Evolutionary conservation across 2,329 filamentous ascomycete genomes (phyloP).

Genomic region (Diatrype stigma): DNA sequence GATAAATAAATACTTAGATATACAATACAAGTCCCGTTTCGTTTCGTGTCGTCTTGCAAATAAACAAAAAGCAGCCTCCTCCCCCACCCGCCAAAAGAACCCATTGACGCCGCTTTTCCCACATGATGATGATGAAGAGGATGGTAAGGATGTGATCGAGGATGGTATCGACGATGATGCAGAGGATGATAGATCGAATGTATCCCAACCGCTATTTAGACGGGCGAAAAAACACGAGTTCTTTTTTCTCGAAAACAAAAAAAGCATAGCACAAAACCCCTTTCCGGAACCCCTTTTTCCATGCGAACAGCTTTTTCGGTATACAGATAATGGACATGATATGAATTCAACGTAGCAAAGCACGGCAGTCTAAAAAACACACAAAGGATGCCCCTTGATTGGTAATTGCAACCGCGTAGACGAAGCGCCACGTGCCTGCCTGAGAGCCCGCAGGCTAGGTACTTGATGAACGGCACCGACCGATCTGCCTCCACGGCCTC

Average conservation of each 20-base stretch:
- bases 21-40: too few species aligned
- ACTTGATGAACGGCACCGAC: too few species aligned
- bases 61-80: too few species aligned
- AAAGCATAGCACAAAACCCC: constrained; percentile 3
- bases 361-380: neutral
- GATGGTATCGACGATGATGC: neutral
- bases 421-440: too few species aligned
- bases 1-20: too few species aligned
- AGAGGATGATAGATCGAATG: neutral
- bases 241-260: too few species aligned
- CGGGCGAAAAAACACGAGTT: neutral
- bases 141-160: too few species aligned
- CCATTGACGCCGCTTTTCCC: neutral
- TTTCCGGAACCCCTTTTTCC: neutral
- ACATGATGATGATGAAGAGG: neutral
- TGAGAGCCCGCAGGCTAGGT: too few species aligned
- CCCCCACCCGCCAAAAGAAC: neutral
- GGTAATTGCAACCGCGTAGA: neutral
- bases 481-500: neutral
- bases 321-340: neutral
- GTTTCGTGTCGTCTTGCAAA: too few species aligned
- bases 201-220: too few species aligned
- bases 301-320: neutral
- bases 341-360: neutral
- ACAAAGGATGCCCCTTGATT: neutral